These are phyloP conservation scores for Pythium oligandrum DNA, from an alignment of 352 stramenopile genomes.

Conservation along the genomic window DNA sequence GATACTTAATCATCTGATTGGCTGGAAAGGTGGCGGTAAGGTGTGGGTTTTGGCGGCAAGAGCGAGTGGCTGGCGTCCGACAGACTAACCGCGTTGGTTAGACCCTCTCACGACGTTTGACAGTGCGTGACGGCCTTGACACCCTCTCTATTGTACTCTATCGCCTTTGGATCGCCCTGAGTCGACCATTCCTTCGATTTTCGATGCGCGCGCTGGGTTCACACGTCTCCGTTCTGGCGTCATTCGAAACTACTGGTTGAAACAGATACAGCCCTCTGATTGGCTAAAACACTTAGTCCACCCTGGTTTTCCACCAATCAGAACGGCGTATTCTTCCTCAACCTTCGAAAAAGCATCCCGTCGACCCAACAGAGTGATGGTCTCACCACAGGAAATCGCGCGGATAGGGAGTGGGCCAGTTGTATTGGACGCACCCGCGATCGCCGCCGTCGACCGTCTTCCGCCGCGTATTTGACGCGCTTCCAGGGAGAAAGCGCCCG, in stretches of 20 bases:
- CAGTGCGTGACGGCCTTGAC: too few relatives aligned
- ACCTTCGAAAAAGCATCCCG: slow-evolving; percentile 14
- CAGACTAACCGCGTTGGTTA: too few relatives aligned
- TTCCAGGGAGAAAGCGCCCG: too few relatives aligned
- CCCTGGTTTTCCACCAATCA: slow-evolving; percentile 13
- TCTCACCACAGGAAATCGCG: slow-evolving; percentile 17
- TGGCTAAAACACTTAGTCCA: slow-evolving; percentile 5
- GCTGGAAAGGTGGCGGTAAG: neutral
- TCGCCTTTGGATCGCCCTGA: too few relatives aligned
- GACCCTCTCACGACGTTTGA: too few relatives aligned
- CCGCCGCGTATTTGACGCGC: neutral
- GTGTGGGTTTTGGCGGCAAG: too few relatives aligned
- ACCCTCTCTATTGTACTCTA: too few relatives aligned
- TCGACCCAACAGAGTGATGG: slow-evolving; percentile 15
- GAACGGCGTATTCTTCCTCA: neutral
- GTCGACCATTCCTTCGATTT: too few relatives aligned
- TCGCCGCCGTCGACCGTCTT: neutral
- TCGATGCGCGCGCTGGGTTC: too few relatives aligned
- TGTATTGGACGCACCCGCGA: too few relatives aligned
- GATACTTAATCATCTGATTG: neutral
- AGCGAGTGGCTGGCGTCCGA: too few relatives aligned
- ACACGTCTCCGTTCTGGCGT: neutral
- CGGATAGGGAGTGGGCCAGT: slow-evolving; percentile 10
- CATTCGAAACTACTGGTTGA: slow-evolving; percentile 14
- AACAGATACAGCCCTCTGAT: slow-evolving; percentile 3